Percentiles rank a stretch among this genome's conserved stretches.
These are phyloP conservation scores for Colletotrichum sp. DNA, from an alignment of 2,329 filamentous ascomycete genomes.

Conservation along the genomic window DNA sequence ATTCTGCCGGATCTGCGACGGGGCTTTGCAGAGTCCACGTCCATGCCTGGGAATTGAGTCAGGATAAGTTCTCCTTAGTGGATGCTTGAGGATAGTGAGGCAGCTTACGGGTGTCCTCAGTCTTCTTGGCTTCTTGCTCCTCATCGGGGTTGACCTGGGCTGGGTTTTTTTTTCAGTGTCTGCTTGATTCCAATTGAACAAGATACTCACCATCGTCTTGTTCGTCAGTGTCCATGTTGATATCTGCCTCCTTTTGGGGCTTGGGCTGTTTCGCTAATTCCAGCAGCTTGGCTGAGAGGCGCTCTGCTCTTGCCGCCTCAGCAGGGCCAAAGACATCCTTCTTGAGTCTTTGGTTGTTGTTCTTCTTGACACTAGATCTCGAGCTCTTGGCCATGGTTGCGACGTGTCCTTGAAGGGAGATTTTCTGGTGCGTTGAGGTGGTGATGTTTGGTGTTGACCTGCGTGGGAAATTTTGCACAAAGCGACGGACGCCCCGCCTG, in stretches of 20 bases:
- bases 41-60: conserved; percentile 52
- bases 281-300: conserved; percentile 84
- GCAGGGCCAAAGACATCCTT: conserved; percentile 83
- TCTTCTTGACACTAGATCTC: conserved; percentile 79
- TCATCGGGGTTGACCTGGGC: conserved; percentile 30
- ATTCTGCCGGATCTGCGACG: conserved; percentile 48
- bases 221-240: conserved; percentile 51
- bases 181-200: not conserved
- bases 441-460: not conserved
- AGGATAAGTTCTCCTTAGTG: conserved; percentile 25
- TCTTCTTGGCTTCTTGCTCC: conserved; percentile 33
- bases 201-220: conserved; percentile 9
- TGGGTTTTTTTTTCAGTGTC: conserved; percentile 19
- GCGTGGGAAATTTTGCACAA: conserved; percentile 13
- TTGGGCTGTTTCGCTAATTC: conserved; percentile 81
- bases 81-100: conserved; percentile 18
- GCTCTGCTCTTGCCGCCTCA: conserved; percentile 78
- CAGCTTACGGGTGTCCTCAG: conserved; percentile 4
- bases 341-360: conserved; percentile 83
- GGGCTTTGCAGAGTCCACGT: conserved; percentile 54
- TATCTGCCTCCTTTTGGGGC: conserved; percentile 57
- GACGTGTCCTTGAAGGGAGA: not conserved
- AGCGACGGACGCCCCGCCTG: conserved; percentile 5
- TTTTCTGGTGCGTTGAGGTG: not conserved
- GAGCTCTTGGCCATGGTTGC: conserved; percentile 84